Percentiles rank a stretch among this genome's conserved stretches.
Conservation (phyloP, 768 basidiomycete species). For the Cubamyces sp. region DNA sequence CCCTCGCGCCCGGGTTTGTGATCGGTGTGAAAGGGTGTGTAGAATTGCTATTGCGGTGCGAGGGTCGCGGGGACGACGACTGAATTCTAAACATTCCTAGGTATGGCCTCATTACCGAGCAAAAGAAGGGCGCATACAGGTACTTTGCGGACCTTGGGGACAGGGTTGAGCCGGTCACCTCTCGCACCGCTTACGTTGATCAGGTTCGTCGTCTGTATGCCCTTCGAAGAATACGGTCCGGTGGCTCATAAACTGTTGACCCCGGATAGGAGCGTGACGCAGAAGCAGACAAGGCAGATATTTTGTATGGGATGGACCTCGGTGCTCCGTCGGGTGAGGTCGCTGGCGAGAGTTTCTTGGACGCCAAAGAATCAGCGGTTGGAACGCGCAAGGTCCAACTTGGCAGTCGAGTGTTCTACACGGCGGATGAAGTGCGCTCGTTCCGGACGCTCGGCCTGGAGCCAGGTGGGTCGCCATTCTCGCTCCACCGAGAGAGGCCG, state of each 20-base stretch:
- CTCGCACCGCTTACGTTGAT: constrained; percentile 75
- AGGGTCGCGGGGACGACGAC: not conserved
- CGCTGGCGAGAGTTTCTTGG: constrained; percentile 44
- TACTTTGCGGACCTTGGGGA: constrained; percentile 84
- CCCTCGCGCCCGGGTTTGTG: constrained; percentile 70
- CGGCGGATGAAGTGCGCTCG: constrained; percentile 76
- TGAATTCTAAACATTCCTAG: constrained; percentile 43
- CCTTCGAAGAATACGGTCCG: not conserved
- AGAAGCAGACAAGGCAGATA: constrained; percentile 40
- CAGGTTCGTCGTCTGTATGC: constrained; percentile 49
- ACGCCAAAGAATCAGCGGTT: constrained; percentile 31
- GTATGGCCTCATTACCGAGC: constrained; percentile 87
- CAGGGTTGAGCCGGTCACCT: constrained; percentile 73
- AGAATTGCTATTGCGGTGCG: not conserved
- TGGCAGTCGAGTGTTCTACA: constrained; percentile 73
- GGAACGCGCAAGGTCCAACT: constrained; percentile 18
- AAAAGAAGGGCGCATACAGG: constrained; percentile 80
- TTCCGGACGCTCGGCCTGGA: constrained; percentile 82
- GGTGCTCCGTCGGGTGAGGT: constrained; percentile 39
- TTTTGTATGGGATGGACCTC: constrained; percentile 47
- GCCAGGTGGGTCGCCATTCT: constrained; percentile 54
- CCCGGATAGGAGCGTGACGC: constrained; percentile 37
- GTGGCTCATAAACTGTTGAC: not conserved
- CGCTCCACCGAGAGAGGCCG: not conserved
- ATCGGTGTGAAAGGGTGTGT: constrained; percentile 84